Evolutionary conservation across 805 yeast genomes (phyloP), one percentile per base, ranked within the genome.

Genomic region (Clavispora vitiphila): DNA sequence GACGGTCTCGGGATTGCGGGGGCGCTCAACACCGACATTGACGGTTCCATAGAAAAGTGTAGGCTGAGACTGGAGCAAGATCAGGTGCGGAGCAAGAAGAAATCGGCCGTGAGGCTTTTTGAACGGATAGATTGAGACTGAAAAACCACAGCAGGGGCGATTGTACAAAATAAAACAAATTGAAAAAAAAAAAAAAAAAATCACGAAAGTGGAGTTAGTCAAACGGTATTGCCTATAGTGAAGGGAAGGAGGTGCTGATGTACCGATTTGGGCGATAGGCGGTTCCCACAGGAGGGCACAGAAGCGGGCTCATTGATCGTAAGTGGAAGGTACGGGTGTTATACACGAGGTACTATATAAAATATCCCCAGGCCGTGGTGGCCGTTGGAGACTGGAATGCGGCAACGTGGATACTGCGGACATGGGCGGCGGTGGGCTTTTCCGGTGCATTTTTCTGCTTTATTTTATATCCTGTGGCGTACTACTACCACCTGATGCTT

Each of bases 1-100:
- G 47, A 38, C 24, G 61, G 63, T 22, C 52, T 42, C 25, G 47
- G 34, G 18, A 26, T 38, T 23, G 41, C 42, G 20, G 56, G 49
- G n/a, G 54, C 50, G 26, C 39, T 42, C 37, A 51, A 41, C 14
- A 44, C 42, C 37, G 46, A 40, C 20, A 47, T 35, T 10, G 47
- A 38, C 48, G 50, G 48, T 38, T 39, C 36, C 39, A 34, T 26
- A 16, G 48, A 18, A 34, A 25, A 23, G 26, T 32, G 24, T 19
- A 19, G 29, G 3, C n/a, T 15, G 20, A 8, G 32, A 20, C 20
- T 15, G 19, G 32, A 16, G 32, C 32, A 12, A 20, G 14, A 8
- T 26, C n/a, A 6, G 32, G 16, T 29, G 32, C 32, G 19, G 15
- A 8, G 16, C 24, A 34, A 35, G 25, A 16, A n/a, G 11, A 41